phyloP scores from a whole-genome alignment of 331 rosid species.

The Phaseolus coccineus region DNA sequence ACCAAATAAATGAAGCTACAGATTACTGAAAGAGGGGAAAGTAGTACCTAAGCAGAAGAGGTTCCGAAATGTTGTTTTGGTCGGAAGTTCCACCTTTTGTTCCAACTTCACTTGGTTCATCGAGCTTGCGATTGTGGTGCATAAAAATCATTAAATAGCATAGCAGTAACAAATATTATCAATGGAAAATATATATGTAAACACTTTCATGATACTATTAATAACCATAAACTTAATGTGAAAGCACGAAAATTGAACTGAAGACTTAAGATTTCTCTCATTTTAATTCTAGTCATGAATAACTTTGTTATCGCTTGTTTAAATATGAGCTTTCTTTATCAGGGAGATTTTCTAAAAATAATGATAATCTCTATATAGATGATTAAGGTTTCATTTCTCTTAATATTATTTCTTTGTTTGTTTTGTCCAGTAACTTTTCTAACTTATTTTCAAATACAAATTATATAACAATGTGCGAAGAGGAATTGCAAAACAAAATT shows the following conservation, averaged over 20 bases:
- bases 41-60: conserved; percentile 28
- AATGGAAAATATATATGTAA: not conserved
- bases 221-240: not conserved
- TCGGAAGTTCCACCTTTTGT: not conserved
- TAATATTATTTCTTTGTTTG: no score
- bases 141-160: conserved; percentile 19
- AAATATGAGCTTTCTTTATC: no score
- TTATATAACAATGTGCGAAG: no score
- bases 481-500: not conserved
- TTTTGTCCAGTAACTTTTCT: no score
- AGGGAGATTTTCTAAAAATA: no score
- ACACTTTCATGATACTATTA: not conserved
- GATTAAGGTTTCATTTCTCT: no score
- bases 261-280: not conserved
- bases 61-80: not conserved
- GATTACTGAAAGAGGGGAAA: not conserved
- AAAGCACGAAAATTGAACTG: not conserved
- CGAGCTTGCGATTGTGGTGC: not conserved
- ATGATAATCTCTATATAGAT: no score
- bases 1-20: not conserved
- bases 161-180: not conserved
- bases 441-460: no score
- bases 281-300: no score
- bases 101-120: not conserved
- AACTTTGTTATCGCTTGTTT: no score